A percentile compares a stretch with the other conserved stretches of the same genome.
Conservation (phyloP, 495 filamentous ascomycete species). For the Penicillium fimorum region DNA sequence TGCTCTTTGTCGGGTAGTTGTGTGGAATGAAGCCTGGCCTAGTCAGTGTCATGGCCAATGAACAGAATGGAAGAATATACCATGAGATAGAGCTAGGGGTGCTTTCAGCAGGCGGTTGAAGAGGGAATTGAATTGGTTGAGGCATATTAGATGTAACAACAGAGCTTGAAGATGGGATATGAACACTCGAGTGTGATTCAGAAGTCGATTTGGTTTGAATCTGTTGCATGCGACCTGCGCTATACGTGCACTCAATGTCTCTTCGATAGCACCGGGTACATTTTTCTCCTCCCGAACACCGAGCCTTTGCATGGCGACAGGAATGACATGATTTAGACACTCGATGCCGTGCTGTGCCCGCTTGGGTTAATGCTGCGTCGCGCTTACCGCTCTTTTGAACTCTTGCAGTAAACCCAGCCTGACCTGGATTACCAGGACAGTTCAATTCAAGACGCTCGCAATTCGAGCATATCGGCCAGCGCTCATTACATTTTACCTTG, state of each 20-base stretch:
- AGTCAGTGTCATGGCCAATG: background rate
- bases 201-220: background rate
- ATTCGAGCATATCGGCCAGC: conserved; percentile 19
- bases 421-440: conserved; percentile 20
- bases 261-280: conserved; percentile 23
- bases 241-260: conserved; percentile 25
- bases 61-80: background rate
- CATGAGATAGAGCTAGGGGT: conserved; percentile 4
- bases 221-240: background rate
- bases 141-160: background rate
- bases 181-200: background rate
- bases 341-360: conserved; percentile 21
- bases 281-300: conserved; percentile 23
- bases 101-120: background rate
- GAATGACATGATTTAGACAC: conserved; percentile 24
- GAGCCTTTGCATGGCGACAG: conserved; percentile 28
- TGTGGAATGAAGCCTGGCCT: conserved; percentile 13
- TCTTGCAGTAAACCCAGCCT: background rate
- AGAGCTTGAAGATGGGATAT: background rate
- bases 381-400: background rate
- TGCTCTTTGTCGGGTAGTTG: conserved; percentile 16
- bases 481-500: conserved; percentile 26
- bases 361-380: conserved; percentile 18
- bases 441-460: conserved; percentile 20
- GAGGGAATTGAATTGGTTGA: background rate